Conservation (phyloP, 2,329 filamentous ascomycete species). For the Trichoderma semiorbis region DNA sequence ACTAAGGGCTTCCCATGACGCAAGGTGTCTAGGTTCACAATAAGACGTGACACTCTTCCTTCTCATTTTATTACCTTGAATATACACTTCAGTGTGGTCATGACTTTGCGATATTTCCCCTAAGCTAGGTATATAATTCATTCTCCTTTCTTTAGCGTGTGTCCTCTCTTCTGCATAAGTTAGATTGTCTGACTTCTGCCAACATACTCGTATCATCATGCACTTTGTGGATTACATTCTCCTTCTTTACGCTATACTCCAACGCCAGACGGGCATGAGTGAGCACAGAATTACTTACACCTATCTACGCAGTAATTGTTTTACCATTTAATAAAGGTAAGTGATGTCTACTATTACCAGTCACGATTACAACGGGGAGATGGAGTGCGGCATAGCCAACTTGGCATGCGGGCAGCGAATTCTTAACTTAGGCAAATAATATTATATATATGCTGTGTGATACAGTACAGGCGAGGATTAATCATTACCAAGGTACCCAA, state of each 20-base stretch:
- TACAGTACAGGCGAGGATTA: background rate
- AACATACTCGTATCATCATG: background rate
- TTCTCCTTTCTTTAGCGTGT: accelerated
- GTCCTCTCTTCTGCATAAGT: background rate
- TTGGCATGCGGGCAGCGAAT: background rate
- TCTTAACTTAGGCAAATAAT: background rate
- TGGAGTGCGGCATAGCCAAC: too few species aligned
- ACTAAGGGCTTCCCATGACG: background rate
- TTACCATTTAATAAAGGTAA: background rate
- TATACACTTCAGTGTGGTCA: accelerated
- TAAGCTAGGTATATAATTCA: too few species aligned
- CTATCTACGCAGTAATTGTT: background rate
- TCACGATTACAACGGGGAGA: background rate
- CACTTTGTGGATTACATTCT: too few species aligned
- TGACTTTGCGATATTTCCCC: too few species aligned
- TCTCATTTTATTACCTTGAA: background rate
- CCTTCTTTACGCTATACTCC: too few species aligned
- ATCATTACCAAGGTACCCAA: background rate
- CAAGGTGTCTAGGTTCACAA: background rate
- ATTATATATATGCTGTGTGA: slow-evolving; percentile 1
- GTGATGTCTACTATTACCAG: background rate
- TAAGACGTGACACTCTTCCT: too few species aligned
- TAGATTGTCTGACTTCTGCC: background rate
- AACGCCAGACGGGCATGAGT: background rate
- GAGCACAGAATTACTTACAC: background rate